Evolutionary conservation across 371 early-diverging fungal species (phyloP).

Genomic region (Apophysomyces ossiformis): DNA sequence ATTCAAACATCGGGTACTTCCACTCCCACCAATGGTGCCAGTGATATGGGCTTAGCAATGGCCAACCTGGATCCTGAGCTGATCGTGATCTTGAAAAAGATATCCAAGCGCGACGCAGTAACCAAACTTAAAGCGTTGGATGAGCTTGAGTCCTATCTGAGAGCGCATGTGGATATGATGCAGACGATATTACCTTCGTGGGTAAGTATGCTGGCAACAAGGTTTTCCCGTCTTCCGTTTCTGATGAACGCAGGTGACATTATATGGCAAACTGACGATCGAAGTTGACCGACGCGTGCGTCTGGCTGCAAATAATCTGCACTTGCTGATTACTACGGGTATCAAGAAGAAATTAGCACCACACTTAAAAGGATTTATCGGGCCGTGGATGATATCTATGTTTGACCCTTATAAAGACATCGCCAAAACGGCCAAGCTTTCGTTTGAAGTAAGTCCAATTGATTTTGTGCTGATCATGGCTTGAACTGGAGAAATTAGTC

Average conservation of each 20-base stretch:
- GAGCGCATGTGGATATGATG: slow-evolving; percentile 39
- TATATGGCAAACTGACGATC: slow-evolving; percentile 61
- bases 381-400: slow-evolving; percentile 66
- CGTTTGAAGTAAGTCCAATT: slow-evolving; percentile 57
- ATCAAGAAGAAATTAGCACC: slow-evolving; percentile 68
- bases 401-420: slow-evolving; percentile 68
- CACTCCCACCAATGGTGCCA: slow-evolving; percentile 16
- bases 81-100: slow-evolving; percentile 62
- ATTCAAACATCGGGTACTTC: slow-evolving; percentile 32
- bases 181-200: slow-evolving; percentile 34
- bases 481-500: slow-evolving; percentile 31
- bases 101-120: slow-evolving; percentile 66
- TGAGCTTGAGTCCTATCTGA: slow-evolving; percentile 61
- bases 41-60: slow-evolving; percentile 25
- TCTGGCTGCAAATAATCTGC: slow-evolving; percentile 56
- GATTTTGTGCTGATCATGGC: background rate
- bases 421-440: slow-evolving; percentile 46
- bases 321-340: slow-evolving; percentile 53
- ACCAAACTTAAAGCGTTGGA: slow-evolving; percentile 77
- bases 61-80: slow-evolving; percentile 57
- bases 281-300: slow-evolving; percentile 72
- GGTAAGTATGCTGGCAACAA: slow-evolving; percentile 23
- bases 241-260: slow-evolving; percentile 32
- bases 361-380: slow-evolving; percentile 61
- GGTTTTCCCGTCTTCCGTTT: slow-evolving; percentile 21